phyloP scores from a whole-genome alignment of 768 basidiomycete genomes.

The Cubamyces lactineus region DNA sequence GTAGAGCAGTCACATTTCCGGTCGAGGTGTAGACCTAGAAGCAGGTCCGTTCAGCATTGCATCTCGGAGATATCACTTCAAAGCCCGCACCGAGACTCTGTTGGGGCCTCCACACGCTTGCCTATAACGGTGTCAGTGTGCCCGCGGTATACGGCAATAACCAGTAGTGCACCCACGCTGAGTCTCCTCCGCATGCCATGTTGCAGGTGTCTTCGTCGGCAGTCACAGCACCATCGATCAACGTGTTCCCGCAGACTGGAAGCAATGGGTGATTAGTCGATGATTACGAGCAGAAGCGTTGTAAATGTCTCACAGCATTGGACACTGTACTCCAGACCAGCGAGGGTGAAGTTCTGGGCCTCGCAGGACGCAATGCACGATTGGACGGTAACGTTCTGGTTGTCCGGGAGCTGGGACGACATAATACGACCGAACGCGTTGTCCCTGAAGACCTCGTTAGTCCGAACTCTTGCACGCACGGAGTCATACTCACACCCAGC shows the following conservation, averaged over 20 bases:
- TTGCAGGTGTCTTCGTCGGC: slow-evolving; percentile 59
- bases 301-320: slow-evolving; percentile 49
- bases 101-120: slow-evolving; percentile 76
- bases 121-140: slow-evolving; percentile 38
- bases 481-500: slow-evolving; percentile 53
- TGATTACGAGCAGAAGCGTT: slow-evolving; percentile 2
- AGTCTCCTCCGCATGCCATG: slow-evolving; percentile 74
- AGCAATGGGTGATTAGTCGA: slow-evolving; percentile 9
- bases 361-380: slow-evolving; percentile 64
- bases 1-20: slow-evolving; percentile 52
- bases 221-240: slow-evolving; percentile 61
- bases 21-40: slow-evolving; percentile 56
- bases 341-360: slow-evolving; percentile 60
- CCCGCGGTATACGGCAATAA: background rate
- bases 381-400: slow-evolving; percentile 55
- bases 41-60: background rate
- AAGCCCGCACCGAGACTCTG: slow-evolving; percentile 52
- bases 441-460: slow-evolving; percentile 41
- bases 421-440: slow-evolving; percentile 69
- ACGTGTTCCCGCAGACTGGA: slow-evolving; percentile 69
- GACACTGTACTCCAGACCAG: slow-evolving; percentile 66
- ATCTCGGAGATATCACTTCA: slow-evolving; percentile 12
- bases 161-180: slow-evolving; percentile 48
- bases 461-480: background rate
- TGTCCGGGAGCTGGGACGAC: slow-evolving; percentile 43